Conservation (phyloP, 2,329 filamentous ascomycete species). For the Pseudophaeomoniella oleicola region DNA sequence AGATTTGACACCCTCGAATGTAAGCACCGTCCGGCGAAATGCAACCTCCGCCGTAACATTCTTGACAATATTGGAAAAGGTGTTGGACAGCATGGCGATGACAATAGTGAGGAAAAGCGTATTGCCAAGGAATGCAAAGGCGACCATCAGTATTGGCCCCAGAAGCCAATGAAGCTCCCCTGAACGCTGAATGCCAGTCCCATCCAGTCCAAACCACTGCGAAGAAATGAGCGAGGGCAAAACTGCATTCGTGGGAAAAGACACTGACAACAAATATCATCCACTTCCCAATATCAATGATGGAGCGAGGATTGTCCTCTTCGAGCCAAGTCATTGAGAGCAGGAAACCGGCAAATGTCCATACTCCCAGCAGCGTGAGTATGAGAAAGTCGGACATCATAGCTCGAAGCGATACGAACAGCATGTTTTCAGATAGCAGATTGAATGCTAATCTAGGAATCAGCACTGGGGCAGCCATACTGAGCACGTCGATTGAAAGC, state of each 20-base stretch:
- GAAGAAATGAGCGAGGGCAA: too few relatives aligned
- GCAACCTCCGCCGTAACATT: constrained; percentile 75
- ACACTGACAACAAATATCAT: constrained; percentile 58
- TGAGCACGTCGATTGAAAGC: constrained; percentile 64
- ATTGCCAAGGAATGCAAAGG: constrained; percentile 75
- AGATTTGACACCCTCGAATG: constrained; percentile 72
- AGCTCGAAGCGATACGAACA: constrained; percentile 64
- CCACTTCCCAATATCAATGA: constrained; percentile 66
- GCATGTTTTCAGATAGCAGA: constrained; percentile 66
- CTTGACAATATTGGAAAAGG: constrained; percentile 61
- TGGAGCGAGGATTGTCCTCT: constrained; percentile 39
- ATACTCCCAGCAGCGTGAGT: constrained; percentile 58
- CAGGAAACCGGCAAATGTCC: constrained; percentile 74
- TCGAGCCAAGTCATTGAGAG: constrained; percentile 68
- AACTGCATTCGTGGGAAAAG: too few relatives aligned
- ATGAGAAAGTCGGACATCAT: constrained; percentile 82
- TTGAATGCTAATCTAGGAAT: constrained; percentile 72
- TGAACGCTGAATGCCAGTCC: constrained; percentile 45
- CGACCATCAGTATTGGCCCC: constrained; percentile 65
- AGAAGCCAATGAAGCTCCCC: constrained; percentile 65
- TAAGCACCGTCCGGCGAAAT: constrained; percentile 66
- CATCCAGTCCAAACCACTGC: constrained; percentile 77
- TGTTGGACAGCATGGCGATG: constrained; percentile 75
- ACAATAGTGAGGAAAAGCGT: constrained; percentile 80
- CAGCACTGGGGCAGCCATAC: constrained; percentile 62